Conservation (phyloP, 805 yeast species). For the Candida piceae region DNA sequence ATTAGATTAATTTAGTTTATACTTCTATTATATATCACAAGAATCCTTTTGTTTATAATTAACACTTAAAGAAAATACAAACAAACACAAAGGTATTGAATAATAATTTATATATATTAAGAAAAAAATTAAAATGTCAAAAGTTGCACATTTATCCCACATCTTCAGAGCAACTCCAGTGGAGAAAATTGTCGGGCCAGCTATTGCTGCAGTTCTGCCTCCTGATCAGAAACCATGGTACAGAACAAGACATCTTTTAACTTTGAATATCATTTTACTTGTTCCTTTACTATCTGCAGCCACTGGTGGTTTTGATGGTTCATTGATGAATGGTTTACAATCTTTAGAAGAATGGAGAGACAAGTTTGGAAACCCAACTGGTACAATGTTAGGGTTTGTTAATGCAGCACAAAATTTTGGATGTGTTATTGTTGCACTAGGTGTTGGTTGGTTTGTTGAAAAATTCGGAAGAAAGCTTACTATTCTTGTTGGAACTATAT, state of each 20-base stretch:
- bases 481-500: constrained; percentile 44
- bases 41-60: too few species aligned
- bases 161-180: constrained; percentile 12
- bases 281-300: constrained; percentile 33
- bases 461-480: constrained; percentile 55
- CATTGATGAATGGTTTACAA: constrained; percentile 44
- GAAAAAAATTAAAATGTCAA: too few species aligned
- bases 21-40: too few species aligned
- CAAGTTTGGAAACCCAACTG: constrained; percentile 29
- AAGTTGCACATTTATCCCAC: too few species aligned
- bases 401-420: constrained; percentile 36
- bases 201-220: constrained; percentile 14
- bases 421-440: constrained; percentile 24
- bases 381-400: constrained; percentile 32
- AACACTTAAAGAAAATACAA: too few species aligned
- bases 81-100: too few species aligned
- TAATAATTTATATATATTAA: too few species aligned
- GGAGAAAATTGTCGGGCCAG: constrained; percentile 18
- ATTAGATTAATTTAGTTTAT: too few species aligned
- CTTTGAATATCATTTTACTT: constrained; percentile 34
- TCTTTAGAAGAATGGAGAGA: constrained; percentile 34
- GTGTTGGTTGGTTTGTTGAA: constrained; percentile 36
- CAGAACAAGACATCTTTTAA: constrained; percentile 33
- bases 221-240: constrained; percentile 31
- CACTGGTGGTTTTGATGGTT: constrained; percentile 38